Conservation (phyloP, 768 basidiomycete species). For the Gautieria morchelliformis region DNA sequence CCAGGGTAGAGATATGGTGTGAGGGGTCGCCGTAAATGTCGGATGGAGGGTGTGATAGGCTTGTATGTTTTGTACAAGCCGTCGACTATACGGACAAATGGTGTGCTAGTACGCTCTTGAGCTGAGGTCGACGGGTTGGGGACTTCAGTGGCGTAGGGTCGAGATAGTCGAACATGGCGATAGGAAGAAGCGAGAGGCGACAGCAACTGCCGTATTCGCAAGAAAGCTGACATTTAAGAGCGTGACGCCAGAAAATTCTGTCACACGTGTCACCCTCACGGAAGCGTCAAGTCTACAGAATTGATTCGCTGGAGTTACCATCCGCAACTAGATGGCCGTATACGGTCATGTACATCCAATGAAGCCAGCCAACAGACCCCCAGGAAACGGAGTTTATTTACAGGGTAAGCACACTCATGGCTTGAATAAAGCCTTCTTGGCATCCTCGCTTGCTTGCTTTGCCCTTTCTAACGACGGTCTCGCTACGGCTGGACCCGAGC, state of each 20-base stretch:
- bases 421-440: slow-evolving; percentile 35
- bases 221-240: not conserved
- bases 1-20: slow-evolving; percentile 80
- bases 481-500: slow-evolving; percentile 14
- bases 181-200: slow-evolving; percentile 15
- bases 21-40: slow-evolving; percentile 77
- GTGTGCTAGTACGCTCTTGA: not conserved
- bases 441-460: slow-evolving; percentile 43
- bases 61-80: slow-evolving; percentile 81
- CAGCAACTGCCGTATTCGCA: slow-evolving; percentile 9
- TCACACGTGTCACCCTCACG: not conserved
- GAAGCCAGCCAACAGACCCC: not conserved
- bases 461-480: slow-evolving; percentile 37
- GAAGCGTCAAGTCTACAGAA: no score
- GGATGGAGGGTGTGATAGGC: slow-evolving; percentile 76
- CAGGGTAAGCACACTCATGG: slow-evolving; percentile 14
- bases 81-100: slow-evolving; percentile 6
- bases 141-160: slow-evolving; percentile 30
- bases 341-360: not conserved
- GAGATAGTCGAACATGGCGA: not conserved
- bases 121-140: slow-evolving; percentile 22
- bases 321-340: not conserved
- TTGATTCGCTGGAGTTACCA: not conserved
- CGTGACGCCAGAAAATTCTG: not conserved
- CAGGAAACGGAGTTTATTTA: no score